These are phyloP conservation scores for Chaetothyriales sp. DNA, from an alignment of 2,329 filamentous ascomycete genomes.

Conservation along the genomic window DNA sequence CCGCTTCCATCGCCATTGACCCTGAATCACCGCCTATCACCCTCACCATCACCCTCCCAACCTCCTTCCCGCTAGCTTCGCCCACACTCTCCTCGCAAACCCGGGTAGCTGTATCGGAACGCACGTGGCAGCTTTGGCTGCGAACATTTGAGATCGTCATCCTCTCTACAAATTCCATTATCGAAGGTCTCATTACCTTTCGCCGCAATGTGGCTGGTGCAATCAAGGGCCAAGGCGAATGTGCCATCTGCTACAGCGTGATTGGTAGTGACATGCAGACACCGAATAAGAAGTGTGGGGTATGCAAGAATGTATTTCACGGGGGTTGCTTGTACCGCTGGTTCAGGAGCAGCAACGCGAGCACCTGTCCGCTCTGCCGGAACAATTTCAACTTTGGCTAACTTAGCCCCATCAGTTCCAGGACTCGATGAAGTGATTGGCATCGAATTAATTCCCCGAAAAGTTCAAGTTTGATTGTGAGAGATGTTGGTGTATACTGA, in stretches of 20 bases:
- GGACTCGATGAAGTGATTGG: no score
- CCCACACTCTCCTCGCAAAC: conserved; percentile 65
- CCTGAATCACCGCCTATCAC: conserved; percentile 71
- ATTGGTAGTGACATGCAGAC: conserved; percentile 78
- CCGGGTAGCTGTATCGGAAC: conserved; percentile 75
- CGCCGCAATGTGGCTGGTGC: conserved; percentile 74
- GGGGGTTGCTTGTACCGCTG: conserved; percentile 82
- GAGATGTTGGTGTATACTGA: no score
- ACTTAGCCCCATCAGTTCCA: background rate
- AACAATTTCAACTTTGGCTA: conserved; percentile 60
- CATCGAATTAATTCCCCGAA: no score
- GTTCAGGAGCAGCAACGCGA: conserved; percentile 89
- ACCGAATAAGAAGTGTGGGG: conserved; percentile 80
- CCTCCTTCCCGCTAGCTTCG: conserved; percentile 67
- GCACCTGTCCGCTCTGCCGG: conserved; percentile 81
- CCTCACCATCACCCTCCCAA: conserved; percentile 66
- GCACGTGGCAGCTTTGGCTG: conserved; percentile 87
- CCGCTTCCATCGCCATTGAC: conserved; percentile 74
- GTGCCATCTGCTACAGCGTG: conserved; percentile 92
- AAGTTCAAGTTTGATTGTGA: no score
- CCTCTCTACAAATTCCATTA: conserved; percentile 76
- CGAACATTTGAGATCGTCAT: conserved; percentile 83
- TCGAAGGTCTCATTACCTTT: conserved; percentile 76
- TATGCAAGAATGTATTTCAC: conserved; percentile 92
- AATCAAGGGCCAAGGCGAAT: conserved; percentile 85